Percentiles rank a stretch among this genome's conserved stretches.
Evolutionary conservation across 176 grass and related monocot species (phyloP).

Genomic region (Typha latifolia): DNA sequence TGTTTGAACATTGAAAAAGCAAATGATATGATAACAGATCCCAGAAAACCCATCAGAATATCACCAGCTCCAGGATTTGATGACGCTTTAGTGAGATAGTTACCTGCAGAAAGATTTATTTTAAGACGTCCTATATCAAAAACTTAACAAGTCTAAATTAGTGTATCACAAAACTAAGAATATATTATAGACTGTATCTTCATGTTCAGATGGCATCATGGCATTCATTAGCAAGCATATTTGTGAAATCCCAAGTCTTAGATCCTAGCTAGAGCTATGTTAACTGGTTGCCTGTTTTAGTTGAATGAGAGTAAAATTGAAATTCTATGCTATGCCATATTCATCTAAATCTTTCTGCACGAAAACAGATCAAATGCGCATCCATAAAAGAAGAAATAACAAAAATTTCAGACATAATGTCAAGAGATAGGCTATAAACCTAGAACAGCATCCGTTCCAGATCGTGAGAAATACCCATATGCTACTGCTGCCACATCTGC

Average conservation of each 20-base stretch:
- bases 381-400: neutral
- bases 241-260: neutral
- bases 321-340: neutral
- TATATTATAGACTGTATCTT: neutral
- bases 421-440: constrained; percentile 34
- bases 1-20: constrained; percentile 97
- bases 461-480: constrained; percentile 54
- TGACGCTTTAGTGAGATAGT: constrained; percentile 73
- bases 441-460: constrained; percentile 63
- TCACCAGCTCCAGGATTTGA: constrained; percentile 93
- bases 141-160: neutral
- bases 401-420: neutral
- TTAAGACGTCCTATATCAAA: neutral
- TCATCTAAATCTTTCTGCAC: neutral
- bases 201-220: neutral
- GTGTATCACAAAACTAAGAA: neutral
- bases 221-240: neutral
- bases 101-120: constrained; percentile 34
- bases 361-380: no score
- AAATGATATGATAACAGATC: constrained; percentile 91
- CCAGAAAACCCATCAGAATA: constrained; percentile 90
- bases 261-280: neutral
- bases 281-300: neutral
- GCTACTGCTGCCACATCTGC: constrained; percentile 55
- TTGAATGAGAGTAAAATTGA: neutral